Evolutionary conservation across 257 asterid genomes (phyloP).

Genomic region (Solanum medicagineum): DNA sequence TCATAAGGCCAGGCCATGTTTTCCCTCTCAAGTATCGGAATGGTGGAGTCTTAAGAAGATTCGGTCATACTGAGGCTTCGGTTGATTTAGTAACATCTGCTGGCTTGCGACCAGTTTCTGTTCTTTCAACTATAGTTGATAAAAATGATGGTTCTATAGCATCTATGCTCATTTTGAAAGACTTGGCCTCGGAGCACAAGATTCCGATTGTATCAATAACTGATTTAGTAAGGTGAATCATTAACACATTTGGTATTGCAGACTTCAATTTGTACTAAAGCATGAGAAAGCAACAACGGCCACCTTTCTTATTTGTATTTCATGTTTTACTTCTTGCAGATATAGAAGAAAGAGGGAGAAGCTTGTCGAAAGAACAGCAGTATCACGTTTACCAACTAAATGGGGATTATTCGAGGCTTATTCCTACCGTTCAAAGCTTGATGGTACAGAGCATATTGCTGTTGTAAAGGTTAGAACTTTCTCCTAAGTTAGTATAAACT

Average conservation of each 20-base stretch:
- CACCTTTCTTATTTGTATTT: background rate
- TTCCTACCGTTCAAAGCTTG: constrained; percentile 66
- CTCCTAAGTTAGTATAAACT: background rate
- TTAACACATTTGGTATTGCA: background rate
- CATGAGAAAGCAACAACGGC: background rate
- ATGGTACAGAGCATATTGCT: constrained; percentile 67
- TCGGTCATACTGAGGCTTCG: constrained; percentile 82
- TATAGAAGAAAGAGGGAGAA: constrained; percentile 75
- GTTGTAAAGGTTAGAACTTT: constrained; percentile 37
- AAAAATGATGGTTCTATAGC: constrained; percentile 59
- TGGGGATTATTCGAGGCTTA: constrained; percentile 66
- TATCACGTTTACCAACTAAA: constrained; percentile 59
- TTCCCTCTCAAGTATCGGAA: constrained; percentile 69
- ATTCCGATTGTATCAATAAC: constrained; percentile 62
- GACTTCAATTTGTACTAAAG: background rate
- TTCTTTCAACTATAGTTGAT: constrained; percentile 57
- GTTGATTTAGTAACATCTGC: constrained; percentile 53
- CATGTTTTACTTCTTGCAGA: constrained; percentile 15
- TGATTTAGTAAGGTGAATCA: constrained; percentile 56
- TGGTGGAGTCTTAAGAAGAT: constrained; percentile 75
- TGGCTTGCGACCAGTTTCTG: constrained; percentile 49
- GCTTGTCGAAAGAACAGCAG: constrained; percentile 54
- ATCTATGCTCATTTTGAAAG: constrained; percentile 28
- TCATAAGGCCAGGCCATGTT: constrained; percentile 79
- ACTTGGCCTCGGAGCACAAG: constrained; percentile 32